Evolutionary conservation across 345 rosid genomes (phyloP), one percentile per base, ranked within the genome.

Genomic region (Excoecaria agallocha): DNA sequence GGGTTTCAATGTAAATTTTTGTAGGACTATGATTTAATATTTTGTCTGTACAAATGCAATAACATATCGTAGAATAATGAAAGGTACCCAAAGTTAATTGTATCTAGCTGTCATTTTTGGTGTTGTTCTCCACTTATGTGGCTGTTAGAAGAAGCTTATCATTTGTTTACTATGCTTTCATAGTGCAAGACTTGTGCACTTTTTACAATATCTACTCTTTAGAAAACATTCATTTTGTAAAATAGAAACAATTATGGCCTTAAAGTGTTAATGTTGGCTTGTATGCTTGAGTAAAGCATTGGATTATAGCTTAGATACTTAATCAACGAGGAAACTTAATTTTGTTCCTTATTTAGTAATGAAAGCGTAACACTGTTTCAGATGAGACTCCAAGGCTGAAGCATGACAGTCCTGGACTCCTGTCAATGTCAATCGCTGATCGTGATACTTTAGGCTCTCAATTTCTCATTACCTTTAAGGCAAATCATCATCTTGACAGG

Each of bases 381-480:
- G 99, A 95, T 74, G 99, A 95, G 81, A 74, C 87, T 20, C 96
- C 99, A 4, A 85, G 75, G 83, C 81, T 91, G 68, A 93, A 87
- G 87, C 98, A 95, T 85, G 92, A 93, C 35, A 87, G 75, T 72
- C 84, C 88, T 35, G 98, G 99, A 73, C 91, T 95, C 78, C 80
- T 95, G 65, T 89, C 98, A 6, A 91, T 93, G 99, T 41, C 95
- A 59, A 78, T 89, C 62, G 80, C 92, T 66, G 89, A 90, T 74
- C 97, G 99, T 55, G 96, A 93, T 80, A 76, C 84, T 65, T 73
- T 90, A 41, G 99, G 99, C 60, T 95, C 99, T 75, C 97, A 93
- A 25, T 95, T 95, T 78, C 77, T 82, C 50, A 78, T 95, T 46
- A 95, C 98, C 68, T 93, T 95, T 73, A 85, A 85, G 86, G 88